Percentiles rank a stretch among this genome's conserved stretches.
phyloP scores from a whole-genome alignment of 2,329 filamentous ascomycete species.

The Fusarium avenaceum region DNA sequence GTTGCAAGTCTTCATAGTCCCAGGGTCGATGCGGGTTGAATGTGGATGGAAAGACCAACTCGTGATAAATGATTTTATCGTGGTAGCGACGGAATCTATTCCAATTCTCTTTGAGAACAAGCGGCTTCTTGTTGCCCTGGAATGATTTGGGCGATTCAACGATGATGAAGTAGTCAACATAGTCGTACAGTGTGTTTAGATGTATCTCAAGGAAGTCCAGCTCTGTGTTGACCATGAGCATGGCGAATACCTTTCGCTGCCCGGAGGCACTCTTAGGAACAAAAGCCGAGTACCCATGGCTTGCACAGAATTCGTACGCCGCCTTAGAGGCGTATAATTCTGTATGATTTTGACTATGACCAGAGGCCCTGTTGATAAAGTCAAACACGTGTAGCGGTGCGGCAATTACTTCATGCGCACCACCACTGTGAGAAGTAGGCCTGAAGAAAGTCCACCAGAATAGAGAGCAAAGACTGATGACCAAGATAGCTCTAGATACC shows the following conservation, averaged over 20 bases:
- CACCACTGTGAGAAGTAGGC: no score
- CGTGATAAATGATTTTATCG: slow-evolving; percentile 71
- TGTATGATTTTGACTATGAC: no score
- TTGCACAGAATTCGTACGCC: slow-evolving; percentile 35
- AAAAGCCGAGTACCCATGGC: slow-evolving; percentile 52
- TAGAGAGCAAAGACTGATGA: no score
- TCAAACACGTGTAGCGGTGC: no score
- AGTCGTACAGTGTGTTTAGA: slow-evolving; percentile 67
- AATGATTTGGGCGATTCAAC: slow-evolving; percentile 71
- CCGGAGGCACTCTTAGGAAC: slow-evolving; percentile 31
- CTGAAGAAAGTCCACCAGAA: no score
- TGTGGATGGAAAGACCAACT: slow-evolving; percentile 60
- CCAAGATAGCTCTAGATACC: no score
- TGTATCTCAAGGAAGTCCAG: slow-evolving; percentile 76
- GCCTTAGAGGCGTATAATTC: no score
- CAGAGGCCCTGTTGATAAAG: no score
- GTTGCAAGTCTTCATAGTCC: slow-evolving; percentile 65
- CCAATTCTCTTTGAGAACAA: slow-evolving; percentile 66
- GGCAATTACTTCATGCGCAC: no score
- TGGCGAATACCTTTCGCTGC: slow-evolving; percentile 59
- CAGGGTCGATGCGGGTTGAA: slow-evolving; percentile 58
- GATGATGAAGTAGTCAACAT: slow-evolving; percentile 75
- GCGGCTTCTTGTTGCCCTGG: slow-evolving; percentile 67
- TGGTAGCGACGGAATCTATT: slow-evolving; percentile 64
- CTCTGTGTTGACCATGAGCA: slow-evolving; percentile 73